Conservation (phyloP, 176 grass and related monocot genomes). For the Rhynchospora pubera region DNA sequence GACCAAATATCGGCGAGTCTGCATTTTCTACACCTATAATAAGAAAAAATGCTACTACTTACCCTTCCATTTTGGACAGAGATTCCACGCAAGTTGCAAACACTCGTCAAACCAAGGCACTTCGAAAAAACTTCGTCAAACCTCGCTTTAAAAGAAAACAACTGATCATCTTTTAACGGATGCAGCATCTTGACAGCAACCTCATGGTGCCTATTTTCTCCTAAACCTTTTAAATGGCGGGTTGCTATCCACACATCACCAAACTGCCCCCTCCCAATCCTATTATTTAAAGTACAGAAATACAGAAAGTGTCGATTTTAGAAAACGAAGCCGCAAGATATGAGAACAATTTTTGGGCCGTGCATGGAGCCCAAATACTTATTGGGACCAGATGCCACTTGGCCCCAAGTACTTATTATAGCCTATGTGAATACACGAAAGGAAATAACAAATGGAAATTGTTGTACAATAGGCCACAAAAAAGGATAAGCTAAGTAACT, state of each 20-base stretch:
- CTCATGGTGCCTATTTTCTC: conserved; percentile 68
- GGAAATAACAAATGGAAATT: background rate
- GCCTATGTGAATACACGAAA: background rate
- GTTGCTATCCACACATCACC: conserved; percentile 96
- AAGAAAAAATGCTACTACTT: conserved; percentile 8
- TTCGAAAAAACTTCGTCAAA: conserved; percentile 84
- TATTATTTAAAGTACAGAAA: background rate
- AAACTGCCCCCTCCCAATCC: conserved; percentile 83
- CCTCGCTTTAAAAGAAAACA: conserved; percentile 52
- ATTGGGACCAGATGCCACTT: background rate
- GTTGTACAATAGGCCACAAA: background rate
- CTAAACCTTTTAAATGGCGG: conserved; percentile 53
- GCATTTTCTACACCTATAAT: background rate
- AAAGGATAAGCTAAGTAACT: background rate
- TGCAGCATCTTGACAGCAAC: conserved; percentile 89
- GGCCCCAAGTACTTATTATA: background rate
- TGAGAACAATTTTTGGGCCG: background rate
- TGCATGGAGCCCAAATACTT: background rate
- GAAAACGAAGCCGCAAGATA: background rate
- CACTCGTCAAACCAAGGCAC: conserved; percentile 49
- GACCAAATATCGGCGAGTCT: background rate
- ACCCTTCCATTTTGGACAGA: conserved; percentile 80
- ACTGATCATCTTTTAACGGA: conserved; percentile 84
- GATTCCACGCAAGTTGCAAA: conserved; percentile 77
- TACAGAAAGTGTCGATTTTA: background rate